Conservation (phyloP, 345 rosid species). For the Acer saccharum region DNA sequence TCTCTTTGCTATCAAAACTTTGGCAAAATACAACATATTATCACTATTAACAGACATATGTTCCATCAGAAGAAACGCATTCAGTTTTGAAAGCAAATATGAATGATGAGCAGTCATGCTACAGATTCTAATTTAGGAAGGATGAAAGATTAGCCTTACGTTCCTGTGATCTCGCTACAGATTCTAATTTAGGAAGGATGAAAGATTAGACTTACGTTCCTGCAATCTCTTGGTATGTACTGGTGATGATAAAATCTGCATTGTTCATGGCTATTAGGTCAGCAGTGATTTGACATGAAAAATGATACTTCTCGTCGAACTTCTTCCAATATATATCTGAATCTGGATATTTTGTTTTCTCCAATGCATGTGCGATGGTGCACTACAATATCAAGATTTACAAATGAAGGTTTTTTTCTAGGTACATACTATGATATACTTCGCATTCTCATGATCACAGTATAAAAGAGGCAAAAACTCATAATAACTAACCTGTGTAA, state of each 20-base stretch:
- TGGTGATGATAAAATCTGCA: slow-evolving; percentile 97
- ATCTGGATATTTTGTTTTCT: slow-evolving; percentile 99
- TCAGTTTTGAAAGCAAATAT: background rate
- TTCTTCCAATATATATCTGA: slow-evolving; percentile 98
- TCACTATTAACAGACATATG: background rate
- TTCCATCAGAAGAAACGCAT: background rate
- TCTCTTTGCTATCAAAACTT: background rate
- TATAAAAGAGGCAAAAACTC: background rate
- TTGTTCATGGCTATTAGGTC: slow-evolving; percentile 95
- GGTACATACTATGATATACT: background rate
- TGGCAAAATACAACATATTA: background rate
- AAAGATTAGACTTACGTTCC: slow-evolving; percentile 73
- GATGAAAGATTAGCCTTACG: slow-evolving; percentile 52
- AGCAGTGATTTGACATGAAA: slow-evolving; percentile 98
- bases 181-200: slow-evolving; percentile 1
- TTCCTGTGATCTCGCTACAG: slow-evolving; percentile 77
- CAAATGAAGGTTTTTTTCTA: slow-evolving; percentile 1
- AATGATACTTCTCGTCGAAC: slow-evolving; percentile 89
- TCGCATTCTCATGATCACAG: background rate
- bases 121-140: background rate
- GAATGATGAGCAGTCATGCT: background rate
- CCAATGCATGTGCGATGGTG: slow-evolving; percentile 98
- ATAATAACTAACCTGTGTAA: slow-evolving; percentile 65
- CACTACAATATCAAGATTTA: slow-evolving; percentile 58
- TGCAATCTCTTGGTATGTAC: slow-evolving; percentile 98